Evolutionary conservation across 805 yeast species (phyloP), one percentile per base, ranked within the genome.

Genomic region (Komagataella mondaviorum): DNA sequence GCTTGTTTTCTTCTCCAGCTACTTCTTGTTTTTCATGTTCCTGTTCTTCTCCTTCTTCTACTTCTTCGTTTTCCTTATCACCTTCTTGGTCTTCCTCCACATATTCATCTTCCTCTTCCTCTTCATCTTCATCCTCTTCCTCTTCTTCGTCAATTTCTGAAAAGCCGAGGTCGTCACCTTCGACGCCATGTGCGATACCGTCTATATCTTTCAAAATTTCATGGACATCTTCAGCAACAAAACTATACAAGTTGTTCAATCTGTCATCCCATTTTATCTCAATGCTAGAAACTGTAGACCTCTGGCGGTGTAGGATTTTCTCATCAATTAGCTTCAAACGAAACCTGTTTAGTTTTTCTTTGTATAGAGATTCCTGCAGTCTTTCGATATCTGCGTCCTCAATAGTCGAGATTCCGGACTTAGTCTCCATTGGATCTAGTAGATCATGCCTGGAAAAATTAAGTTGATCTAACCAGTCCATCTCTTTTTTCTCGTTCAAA

Each of bases 51-150:
- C 22, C 43, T 6, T 14, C 47, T 14, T 30, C 20, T 45, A 18
- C 52, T 12, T 20, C 45, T 20, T 24, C 49, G 20, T 20, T 20
- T 6, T 14, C 46, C 7, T 48, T 23, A 22, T 85, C 86, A 53
- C 77, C 88, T 57, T 80, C 83, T 59, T 83, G 16, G 10, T 44
- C 91, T 54, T 75, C 80, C 54, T 80, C 72, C 14, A 80, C 87
- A 83, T 81, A 78, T 51, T 73, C 70, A 14, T 55, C 58, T n/a
- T 56, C 57, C 23, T 60, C 58, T 14, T 50, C 51, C 23, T 47
- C 48, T 10, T 46, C 22, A 46, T 45, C 53, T 6, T 44, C 43
- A 44, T 53, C 50, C 3, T 18, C 47, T 10, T 22, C 52, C 7
- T 30, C 36, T 36, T 50, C 49, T 8, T 20, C 45, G 18, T 36